Evolutionary conservation across 306 rosid species (phyloP).

Genomic region (Cucumis hystrix): DNA sequence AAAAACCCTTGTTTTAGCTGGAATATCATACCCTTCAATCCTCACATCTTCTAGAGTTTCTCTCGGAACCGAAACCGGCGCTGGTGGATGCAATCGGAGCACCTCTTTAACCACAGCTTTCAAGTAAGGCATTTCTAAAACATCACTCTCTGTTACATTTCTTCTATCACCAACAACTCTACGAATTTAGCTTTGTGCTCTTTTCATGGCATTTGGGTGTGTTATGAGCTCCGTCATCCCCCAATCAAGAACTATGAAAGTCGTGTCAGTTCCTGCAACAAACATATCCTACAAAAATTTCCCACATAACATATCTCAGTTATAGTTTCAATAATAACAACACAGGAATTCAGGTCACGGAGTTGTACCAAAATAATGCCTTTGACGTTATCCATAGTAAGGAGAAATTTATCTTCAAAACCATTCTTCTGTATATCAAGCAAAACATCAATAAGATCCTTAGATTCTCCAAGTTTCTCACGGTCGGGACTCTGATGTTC

Average conservation of each 20-base stretch:
- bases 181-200: constrained; percentile 13
- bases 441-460: constrained; percentile 31
- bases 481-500: constrained; percentile 10
- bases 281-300: constrained; percentile 12
- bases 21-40: constrained; percentile 17
- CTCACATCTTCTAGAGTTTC: constrained; percentile 22
- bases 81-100: constrained; percentile 23
- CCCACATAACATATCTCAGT: neutral
- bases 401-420: constrained; percentile 14
- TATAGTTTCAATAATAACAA: no score
- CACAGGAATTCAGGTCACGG: no score
- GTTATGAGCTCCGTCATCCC: constrained; percentile 14
- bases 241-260: constrained; percentile 8
- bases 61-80: constrained; percentile 28
- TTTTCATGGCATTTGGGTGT: constrained; percentile 10
- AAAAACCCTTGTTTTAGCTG: constrained; percentile 14
- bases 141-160: constrained; percentile 13
- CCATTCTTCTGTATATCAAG: constrained; percentile 16
- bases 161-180: neutral
- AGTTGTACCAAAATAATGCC: constrained; percentile 23
- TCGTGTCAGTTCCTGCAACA: constrained; percentile 11
- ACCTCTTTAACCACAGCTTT: constrained; percentile 26
- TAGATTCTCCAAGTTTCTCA: neutral
- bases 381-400: constrained; percentile 26
- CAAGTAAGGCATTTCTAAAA: constrained; percentile 14